Base-by-base conservation (phyloP, 192 early-diverging fungal genomes). In the Spinellus fusiger region DNA sequence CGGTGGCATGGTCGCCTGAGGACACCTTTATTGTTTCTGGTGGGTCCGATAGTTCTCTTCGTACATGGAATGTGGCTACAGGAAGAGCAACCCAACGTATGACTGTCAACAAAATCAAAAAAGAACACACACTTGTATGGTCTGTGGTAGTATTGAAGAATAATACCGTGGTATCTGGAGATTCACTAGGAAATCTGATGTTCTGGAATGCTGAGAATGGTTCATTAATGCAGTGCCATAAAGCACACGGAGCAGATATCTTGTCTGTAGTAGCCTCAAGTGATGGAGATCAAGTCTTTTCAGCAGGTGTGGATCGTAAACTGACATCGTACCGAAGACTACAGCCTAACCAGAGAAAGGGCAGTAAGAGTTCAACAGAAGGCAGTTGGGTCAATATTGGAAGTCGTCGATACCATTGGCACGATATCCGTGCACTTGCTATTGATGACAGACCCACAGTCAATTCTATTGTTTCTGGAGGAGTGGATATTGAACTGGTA, bases 91-190 rank as follows among this genome's bases (percentile, higher is more conserved):
- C 80, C 2, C 64, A 79, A 5, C 81, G 89, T 18, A 85, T 94
- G 83, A 93, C 91, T 35, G 80, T 94, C 25, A 87, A 89, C 38
- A 86, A 79, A 27, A 73, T 80, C 27, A 71, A 75, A 28, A 77
- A 76, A 27, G 86, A 93, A 57, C 79, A 86, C 28, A 97, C 94
- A n/a, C 66, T 96, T 53, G 89, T 98, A 6, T 96, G 94, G 94
- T 77, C 89, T 10, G 77, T 98, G 8, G 74, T 68, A 1, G 79
- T 55, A 4, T 40, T 35, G 40, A 63, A 66, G 46, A 77, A 85
- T 65, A 85, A 87, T 32, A 90, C 89, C 5, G 79, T 96, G 60
- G 86, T 98, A 5, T 83, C 84, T 51, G 96, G 93, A 23, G 94
- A 95, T 74, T 95, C 96, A 5, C 74, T 92, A 8, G 96, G 96